Evolutionary conservation across 768 basidiomycete genomes (phyloP).

Genomic region (Pleurotus cornucopiae): DNA sequence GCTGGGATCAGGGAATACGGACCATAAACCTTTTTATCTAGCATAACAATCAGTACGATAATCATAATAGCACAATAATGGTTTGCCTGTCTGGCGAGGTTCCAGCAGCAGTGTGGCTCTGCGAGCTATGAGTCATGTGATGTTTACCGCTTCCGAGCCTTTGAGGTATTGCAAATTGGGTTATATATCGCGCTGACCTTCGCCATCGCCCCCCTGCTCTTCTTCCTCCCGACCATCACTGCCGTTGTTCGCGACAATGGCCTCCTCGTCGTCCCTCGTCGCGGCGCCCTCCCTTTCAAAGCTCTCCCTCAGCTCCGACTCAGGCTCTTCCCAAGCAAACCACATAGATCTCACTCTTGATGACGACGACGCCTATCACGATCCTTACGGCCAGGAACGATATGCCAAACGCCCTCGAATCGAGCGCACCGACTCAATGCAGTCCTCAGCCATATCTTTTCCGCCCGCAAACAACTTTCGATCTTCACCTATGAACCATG

Average conservation of each 20-base stretch:
- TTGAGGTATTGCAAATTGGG: constrained; percentile 5
- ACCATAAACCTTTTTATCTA: background rate
- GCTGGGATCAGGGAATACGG: no score
- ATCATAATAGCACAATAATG: background rate
- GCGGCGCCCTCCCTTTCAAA: constrained; percentile 27
- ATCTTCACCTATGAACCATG: background rate
- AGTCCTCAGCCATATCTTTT: constrained; percentile 15
- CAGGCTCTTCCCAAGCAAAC: constrained; percentile 34
- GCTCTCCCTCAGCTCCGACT: constrained; percentile 23
- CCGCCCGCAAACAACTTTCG: constrained; percentile 16
- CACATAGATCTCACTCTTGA: constrained; percentile 72
- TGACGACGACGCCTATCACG: constrained; percentile 47
- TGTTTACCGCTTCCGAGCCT: background rate
- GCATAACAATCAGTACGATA: background rate
- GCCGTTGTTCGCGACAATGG: constrained; percentile 12
- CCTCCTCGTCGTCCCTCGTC: constrained; percentile 22
- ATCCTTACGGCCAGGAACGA: constrained; percentile 22
- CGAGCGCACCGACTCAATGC: constrained; percentile 16
- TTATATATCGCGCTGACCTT: constrained; percentile 2
- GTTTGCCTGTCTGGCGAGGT: background rate
- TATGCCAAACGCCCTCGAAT: constrained; percentile 40
- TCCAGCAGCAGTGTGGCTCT: no score
- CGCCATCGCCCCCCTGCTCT: background rate
- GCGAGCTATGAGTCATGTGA: background rate
- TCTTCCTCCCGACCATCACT: background rate